These are phyloP conservation scores for Populus hybrid DNA, from an alignment of 441 rosid species.

Conservation along the genomic window DNA sequence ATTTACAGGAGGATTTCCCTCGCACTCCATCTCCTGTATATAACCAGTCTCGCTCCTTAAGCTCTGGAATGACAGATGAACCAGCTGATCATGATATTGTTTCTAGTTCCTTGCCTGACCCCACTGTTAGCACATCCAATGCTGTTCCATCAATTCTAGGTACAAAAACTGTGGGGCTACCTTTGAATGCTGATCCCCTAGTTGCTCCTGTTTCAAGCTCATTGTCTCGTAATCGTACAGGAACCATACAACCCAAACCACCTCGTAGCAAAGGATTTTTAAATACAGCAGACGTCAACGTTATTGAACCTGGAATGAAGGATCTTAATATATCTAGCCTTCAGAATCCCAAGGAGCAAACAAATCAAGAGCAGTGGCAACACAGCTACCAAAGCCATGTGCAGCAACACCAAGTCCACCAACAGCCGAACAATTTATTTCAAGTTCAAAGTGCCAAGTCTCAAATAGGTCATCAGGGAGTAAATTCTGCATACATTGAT, in stretches of 20 bases:
- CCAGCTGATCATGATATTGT: slow-evolving; percentile 26
- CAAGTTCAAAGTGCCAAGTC: slow-evolving; percentile 37
- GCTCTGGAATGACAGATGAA: slow-evolving; percentile 31
- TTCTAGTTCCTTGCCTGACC: slow-evolving; percentile 33
- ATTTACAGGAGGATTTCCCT: slow-evolving; percentile 40
- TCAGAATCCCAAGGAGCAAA: slow-evolving; percentile 23
- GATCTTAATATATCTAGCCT: slow-evolving; percentile 34
- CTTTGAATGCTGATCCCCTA: slow-evolving; percentile 17
- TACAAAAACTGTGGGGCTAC: slow-evolving; percentile 13
- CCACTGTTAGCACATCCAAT: slow-evolving; percentile 19
- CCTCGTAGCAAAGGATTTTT: slow-evolving; percentile 18
- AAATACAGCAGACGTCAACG: slow-evolving; percentile 15
- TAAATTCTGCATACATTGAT: slow-evolving; percentile 31
- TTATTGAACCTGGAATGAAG: slow-evolving; percentile 36
- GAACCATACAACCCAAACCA: slow-evolving; percentile 14
- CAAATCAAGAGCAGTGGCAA: slow-evolving; percentile 30
- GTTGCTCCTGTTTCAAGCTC: slow-evolving; percentile 20
- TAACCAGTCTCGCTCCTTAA: slow-evolving; percentile 40
- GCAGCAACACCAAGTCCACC: slow-evolving; percentile 26
- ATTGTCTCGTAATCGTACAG: slow-evolving; percentile 16
- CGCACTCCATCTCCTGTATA: slow-evolving; percentile 31
- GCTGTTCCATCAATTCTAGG: slow-evolving; percentile 24
- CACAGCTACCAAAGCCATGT: slow-evolving; percentile 11
- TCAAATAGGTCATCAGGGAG: slow-evolving; percentile 32
- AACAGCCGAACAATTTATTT: slow-evolving; percentile 34